Evolutionary conservation across 495 filamentous ascomycete genomes (phyloP), one percentile per base, ranked within the genome.

Genomic region (Alectoria sarmentosa): DNA sequence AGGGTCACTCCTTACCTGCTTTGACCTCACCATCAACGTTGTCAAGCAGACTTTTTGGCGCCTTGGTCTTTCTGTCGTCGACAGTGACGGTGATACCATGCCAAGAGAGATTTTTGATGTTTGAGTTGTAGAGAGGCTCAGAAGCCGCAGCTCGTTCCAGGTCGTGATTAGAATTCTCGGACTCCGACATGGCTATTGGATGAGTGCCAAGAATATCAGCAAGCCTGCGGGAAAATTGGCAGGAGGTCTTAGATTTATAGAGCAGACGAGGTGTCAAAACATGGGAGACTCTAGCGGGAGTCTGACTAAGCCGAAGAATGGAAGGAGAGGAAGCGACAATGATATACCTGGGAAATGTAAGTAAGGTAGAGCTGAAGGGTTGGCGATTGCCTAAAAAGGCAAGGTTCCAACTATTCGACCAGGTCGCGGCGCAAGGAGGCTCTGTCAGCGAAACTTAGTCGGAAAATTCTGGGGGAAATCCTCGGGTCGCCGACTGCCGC

Each of bases 1-100:
- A 28, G 9, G 13, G 49, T 19, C 26, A 54, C 17, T 14, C 32
- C 49, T 59, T 7, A 78, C 78, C 78, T 10, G 83, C 80, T 71
- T 80, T 73, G 48, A 84, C 78, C 14, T 77, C 69, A 39, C 84
- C 85, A 65, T 78, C 74, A 28, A 82, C 74, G 66, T 82, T 73
- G 32, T 78, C 76, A 48, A 88, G 75, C 64, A 88, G 76, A 59
- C 74, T 68, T 73, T 81, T 82, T 2, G 84, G 76, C 58, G 82
- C 69, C 62, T 86, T 85, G 3, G 87, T 86, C 61, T 83, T 76
- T 6, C 84, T 77, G 73, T 91, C 88, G 66, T 86, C 86, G 44
- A 91, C 86, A 0, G 82, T 86, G 39, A 90, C 87, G 0, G 79
- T 84, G 63, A 90, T 71, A 44, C 78, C 77, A 34, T 72, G 73